Evolutionary conservation across 139 green algal genomes (phyloP), one percentile per base, ranked within the genome.

Genomic region (Volvox reticuliferus): DNA sequence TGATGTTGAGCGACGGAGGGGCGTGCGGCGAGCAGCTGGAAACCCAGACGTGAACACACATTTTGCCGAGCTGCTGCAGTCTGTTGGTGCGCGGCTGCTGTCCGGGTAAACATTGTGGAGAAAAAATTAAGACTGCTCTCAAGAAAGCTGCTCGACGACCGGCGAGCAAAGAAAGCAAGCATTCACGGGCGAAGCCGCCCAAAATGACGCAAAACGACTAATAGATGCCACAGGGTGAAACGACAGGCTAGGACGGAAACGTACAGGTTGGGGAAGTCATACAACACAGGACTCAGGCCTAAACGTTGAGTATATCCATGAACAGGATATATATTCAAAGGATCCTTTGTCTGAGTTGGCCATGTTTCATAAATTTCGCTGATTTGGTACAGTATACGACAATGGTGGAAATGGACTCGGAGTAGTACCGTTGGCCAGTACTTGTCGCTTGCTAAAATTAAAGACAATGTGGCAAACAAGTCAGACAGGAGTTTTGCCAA

Each of bases 71-170:
- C 63, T 3, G 33, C 26, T 17, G 65, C 35, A 19, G 65, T 37
- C 35, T 62, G 65, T 36, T 88, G 82, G 16, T 32, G 3, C 0
- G 26, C 22, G 35, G 33, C 63, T 36, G 33, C 63, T 24, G 82
- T 88, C 2, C 63, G 33, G 65, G 63, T 79, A 35, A 88, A 88
- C 82, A 88, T 88, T 26, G 82, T 62, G 62, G 82, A 79, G 16
- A 88, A 17, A 28, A 87, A 61, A 33, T 14, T 61, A 30, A 87
- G n/a, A n/a, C 55, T 77, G n/a, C n/a, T 76, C 16, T 87, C 61
- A 19, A 87, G 1, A 62, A 87, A 35, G 37, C 55, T 84, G 78
- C 78, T 84, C 5, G 17, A 35, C 28, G 50, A 75, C 50, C 50
- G 28, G 17, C 44, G 75, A 16, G 44, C 50, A 24, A n/a, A 37